Evolutionary conservation across 257 asterid species (phyloP), one percentile per base, ranked within the genome.

Genomic region (Catharanthus roseus): DNA sequence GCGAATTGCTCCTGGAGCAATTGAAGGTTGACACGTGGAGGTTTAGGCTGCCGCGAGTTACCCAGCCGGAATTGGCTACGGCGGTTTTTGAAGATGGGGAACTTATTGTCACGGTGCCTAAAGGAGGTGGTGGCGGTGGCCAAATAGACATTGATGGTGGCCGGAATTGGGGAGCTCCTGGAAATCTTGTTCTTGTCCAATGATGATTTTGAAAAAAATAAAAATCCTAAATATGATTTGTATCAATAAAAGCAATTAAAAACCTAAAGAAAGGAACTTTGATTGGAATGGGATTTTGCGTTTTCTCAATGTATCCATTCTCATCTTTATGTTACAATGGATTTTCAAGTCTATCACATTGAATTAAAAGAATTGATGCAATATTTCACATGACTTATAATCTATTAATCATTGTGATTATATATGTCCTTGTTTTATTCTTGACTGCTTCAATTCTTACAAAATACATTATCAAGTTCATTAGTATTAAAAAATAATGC

Each of bases 11-110:
- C 56, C 55, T 87, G 77, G 91, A 87, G 47, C 53, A 81, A 38
- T 68, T 89, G 85, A 78, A 81, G 57, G 41, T 89, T 1, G 90
- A 89, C 77, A 73, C 84, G 47, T 89, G 96, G 93, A 72, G 91
- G 79, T 89, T 75, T 56, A 79, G 93, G 12, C 67, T 89, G 78
- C 93, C 93, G 1, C 75, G 77, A 0, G 58, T 83, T 0, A 77
- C 87, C 0, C 81, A 34, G 29, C 87, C 91, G n/a, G 89, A 84
- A 82, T 70, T 77, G 50, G 86, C 89, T 18, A 74, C 79, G 15
- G 90, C 89, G 7, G 83, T 26, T 45, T 75, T 80, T 7, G 75
- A 45, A 10, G 85, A 77, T 1, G 86, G 89, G 3, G 75, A 84
- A 67, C 82, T 89, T 1, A 73, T 79, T 0, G 88, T 89, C 56